Evolutionary conservation across 495 filamentous ascomycete genomes (phyloP).

Genomic region (Lophium mytilinum): DNA sequence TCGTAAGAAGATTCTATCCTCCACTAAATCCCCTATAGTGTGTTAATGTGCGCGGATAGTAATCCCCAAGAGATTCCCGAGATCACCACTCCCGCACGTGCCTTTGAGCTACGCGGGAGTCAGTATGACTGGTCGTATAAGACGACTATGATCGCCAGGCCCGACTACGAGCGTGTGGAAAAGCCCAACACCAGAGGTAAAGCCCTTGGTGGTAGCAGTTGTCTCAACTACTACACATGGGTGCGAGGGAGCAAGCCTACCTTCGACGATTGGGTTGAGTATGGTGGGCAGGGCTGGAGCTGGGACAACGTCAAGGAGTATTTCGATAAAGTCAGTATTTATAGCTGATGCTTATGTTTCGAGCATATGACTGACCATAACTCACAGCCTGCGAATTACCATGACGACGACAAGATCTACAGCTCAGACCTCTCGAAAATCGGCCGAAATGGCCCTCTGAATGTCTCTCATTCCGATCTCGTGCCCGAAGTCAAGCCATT

Average conservation of each 20-base stretch:
- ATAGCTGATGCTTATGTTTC: not conserved
- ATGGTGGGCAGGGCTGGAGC: conserved; percentile 31
- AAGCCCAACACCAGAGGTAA: conserved; percentile 52
- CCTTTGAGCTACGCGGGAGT: conserved; percentile 39
- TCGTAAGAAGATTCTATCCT: conserved; percentile 21
- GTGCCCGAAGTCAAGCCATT: conserved; percentile 46
- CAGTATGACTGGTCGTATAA: conserved; percentile 57
- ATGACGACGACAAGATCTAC: conserved; percentile 42
- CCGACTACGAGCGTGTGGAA: conserved; percentile 53
- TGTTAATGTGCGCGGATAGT: not conserved
- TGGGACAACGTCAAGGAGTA: conserved; percentile 42
- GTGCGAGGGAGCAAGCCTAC: conserved; percentile 32
- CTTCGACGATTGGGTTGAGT: conserved; percentile 37
- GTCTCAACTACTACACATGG: conserved; percentile 44
- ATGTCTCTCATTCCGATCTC: conserved; percentile 49
- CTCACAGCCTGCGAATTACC: conserved; percentile 41
- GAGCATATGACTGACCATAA: not conserved
- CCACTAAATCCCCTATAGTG: too few species aligned
- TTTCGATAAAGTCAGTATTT: conserved; percentile 37
- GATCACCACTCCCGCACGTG: conserved; percentile 40
- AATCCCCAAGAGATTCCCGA: conserved; percentile 37
- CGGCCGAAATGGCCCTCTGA: conserved; percentile 43
- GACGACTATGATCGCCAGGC: conserved; percentile 53
- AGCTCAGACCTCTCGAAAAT: conserved; percentile 41
- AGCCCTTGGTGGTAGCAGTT: conserved; percentile 45